Evolutionary conservation across 148 eudicot species (phyloP), one percentile per base, ranked within the genome.

Genomic region (Chenopodium suecicum): DNA sequence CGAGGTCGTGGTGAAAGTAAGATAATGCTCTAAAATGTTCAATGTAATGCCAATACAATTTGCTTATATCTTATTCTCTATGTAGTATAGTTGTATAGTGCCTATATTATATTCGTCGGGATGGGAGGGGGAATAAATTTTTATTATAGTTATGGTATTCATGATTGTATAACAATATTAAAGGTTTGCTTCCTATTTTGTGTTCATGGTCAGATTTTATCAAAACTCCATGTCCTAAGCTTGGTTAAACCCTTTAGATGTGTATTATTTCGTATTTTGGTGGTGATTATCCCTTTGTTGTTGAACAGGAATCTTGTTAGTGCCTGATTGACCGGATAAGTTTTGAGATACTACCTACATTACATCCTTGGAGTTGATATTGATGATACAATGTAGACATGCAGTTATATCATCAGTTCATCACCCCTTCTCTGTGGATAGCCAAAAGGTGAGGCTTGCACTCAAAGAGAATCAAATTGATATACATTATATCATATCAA

Each of bases 401-500:
- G 29, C 29, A 27, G 29, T 85, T 96, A 31, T 96, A 94, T 78
- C 99, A 96, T 88, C 98, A 94, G 82, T 97, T 95, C 4, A 84
- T 86, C 82, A 94, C 97, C 11, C 94, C 99, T 92, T 88, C 29
- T 27, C 1, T 27, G 29, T 27, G 29, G 29, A 27, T 27, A 27
- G 29, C 29, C 29, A 27, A 27, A 96, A 92, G 84, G 98, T 92
- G 83, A 88, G 99, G 84, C 91, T 96, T 73, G 98, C 93, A 47
- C 82, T 96, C 82, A 98, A 95, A 84, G 99, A 96, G 88, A 89
- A 83, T 84, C 89, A 84, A 73, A 85, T 94, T 65, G 98, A 96
- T 95, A 92, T 82, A 95, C 99, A 19, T 92, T 97, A 1, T 88
- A 88, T 84, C 98, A 92, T 82, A 88, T 89, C 74, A 95, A 95